Conservation (phyloP, 139 green algal species). For the Auxenochlorella pyrenoidosa region DNA sequence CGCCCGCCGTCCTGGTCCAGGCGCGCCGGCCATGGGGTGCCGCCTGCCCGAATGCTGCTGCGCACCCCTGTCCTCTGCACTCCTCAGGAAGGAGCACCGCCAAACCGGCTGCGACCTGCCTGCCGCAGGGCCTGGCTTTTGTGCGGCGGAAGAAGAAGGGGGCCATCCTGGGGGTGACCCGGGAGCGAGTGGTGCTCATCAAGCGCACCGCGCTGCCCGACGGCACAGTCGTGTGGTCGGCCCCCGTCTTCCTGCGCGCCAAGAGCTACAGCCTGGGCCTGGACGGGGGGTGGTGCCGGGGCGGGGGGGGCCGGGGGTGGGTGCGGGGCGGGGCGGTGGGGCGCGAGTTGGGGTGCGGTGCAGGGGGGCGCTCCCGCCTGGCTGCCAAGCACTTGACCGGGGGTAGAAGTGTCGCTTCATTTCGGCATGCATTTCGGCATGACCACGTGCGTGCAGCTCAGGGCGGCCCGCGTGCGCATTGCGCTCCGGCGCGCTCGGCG, state of each 20-base stretch:
- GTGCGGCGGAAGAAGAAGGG: conserved; percentile 4
- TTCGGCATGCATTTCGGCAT: no score
- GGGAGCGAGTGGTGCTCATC: conserved; percentile 13
- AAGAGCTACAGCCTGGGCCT: neutral
- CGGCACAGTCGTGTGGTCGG: conserved; percentile 19
- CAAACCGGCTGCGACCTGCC: no score
- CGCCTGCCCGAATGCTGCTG: no score
- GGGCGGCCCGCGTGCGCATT: no score
- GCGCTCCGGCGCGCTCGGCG: no score
- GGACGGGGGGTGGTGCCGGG: neutral
- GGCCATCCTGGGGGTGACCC: neutral
- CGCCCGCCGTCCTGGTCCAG: no score
- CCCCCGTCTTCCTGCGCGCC: conserved; percentile 27
- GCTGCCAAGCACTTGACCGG: no score
- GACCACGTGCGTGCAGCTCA: no score
- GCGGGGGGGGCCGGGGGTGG: neutral
- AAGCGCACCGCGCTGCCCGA: neutral
- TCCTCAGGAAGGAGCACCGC: neutral
- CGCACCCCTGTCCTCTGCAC: no score
- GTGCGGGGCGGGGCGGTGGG: neutral
- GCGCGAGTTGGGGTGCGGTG: neutral
- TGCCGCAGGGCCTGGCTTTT: conserved; percentile 11
- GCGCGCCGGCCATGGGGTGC: no score
- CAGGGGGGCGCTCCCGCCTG: no score
- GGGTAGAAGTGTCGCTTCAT: no score